Base-by-base conservation (phyloP, 257 asterid genomes). In the Coffea canephora region DNA sequence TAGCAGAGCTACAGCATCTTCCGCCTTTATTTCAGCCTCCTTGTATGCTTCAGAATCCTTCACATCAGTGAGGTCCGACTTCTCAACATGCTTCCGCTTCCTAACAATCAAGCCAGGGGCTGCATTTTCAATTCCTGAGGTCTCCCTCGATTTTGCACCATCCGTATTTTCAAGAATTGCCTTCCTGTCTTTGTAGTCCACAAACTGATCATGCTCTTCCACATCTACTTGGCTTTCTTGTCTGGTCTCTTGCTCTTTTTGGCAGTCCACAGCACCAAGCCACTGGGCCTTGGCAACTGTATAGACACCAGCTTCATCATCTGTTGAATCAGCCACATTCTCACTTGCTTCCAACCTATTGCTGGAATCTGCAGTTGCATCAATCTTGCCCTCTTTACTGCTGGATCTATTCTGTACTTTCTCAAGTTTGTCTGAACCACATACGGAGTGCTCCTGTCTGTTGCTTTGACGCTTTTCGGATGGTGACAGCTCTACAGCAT, bases 61-160 rank as follows among this genome's bases (percentile, higher is more conserved):
- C 62, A 34, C 82, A 79, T 91, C 97, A 73, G 57, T 69, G 41
- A 39, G 87, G 52, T 81, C 83, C 67, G 90, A 59, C 79, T 85
- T 85, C 31, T 79, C 91, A 27, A 85, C 89, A 74, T 85, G 90
- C 90, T 93, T 96, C 62, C 99, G 91, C 85, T 91, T 96, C 91
- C 99, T 89, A 79, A 96, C 89, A 70, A 94, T 92, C 39, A 96
- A 89, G 84, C 99, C 99, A 46, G 99, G 98, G 78, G 96, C 97
- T 18, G 99, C 99, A 80, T 82, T 89, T 87, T 95, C 99, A 82
- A 94, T 82, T 79, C 83, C 91, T 57, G 78, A 78, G 31, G 76
- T 77, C 0, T 74, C 87, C 69, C 69, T 82, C 54, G 55, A 88
- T 50, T 76, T 78, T 67, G 85, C 68, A 61, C 76, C 52, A 67